Evolutionary conservation across 2,329 filamentous ascomycete genomes (phyloP).

Genomic region (Phialophora macrospora): DNA sequence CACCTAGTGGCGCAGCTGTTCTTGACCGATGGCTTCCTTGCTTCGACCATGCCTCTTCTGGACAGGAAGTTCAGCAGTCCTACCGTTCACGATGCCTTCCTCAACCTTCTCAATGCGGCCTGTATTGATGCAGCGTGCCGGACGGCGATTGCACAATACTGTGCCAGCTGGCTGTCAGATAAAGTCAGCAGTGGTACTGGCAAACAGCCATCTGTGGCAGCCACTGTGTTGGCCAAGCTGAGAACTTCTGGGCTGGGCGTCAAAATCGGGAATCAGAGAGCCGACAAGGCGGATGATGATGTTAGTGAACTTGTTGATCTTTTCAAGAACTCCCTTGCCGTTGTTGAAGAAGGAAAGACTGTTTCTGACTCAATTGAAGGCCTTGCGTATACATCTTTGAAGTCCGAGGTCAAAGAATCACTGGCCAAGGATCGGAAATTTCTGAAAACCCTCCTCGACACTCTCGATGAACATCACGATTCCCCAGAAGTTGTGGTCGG

Average conservation of each 20-base stretch:
- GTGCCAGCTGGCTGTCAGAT: constrained; percentile 83
- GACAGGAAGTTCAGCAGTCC: constrained; percentile 80
- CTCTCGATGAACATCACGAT: constrained; percentile 55
- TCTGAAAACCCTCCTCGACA: constrained; percentile 68
- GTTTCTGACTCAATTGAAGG: constrained; percentile 85
- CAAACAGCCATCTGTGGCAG: constrained; percentile 59
- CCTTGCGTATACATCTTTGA: constrained; percentile 86
- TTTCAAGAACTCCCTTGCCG: constrained; percentile 56
- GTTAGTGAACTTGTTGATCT: constrained; percentile 59
- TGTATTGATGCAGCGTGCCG: constrained; percentile 84
- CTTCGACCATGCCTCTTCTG: constrained; percentile 75
- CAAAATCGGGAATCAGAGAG: constrained; percentile 44
- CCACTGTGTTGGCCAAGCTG: constrained; percentile 74
- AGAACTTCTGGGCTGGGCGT: constrained; percentile 42
- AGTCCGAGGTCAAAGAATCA: constrained; percentile 81
- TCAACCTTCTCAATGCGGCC: constrained; percentile 89
- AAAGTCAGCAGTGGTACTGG: constrained; percentile 75
- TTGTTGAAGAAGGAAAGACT: constrained; percentile 50
- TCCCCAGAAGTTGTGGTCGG: constrained; percentile 80
- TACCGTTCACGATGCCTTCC: constrained; percentile 81
- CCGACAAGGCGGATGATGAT: constrained; percentile 47
- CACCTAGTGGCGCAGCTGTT: constrained; percentile 78
- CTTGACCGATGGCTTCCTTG: constrained; percentile 83
- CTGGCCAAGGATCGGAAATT: constrained; percentile 72
- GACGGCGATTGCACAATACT: constrained; percentile 82